A percentile compares a stretch with the other conserved stretches of the same genome.
Evolutionary conservation across 768 basidiomycete species (phyloP).

Genomic region (Serendipita sp.): DNA sequence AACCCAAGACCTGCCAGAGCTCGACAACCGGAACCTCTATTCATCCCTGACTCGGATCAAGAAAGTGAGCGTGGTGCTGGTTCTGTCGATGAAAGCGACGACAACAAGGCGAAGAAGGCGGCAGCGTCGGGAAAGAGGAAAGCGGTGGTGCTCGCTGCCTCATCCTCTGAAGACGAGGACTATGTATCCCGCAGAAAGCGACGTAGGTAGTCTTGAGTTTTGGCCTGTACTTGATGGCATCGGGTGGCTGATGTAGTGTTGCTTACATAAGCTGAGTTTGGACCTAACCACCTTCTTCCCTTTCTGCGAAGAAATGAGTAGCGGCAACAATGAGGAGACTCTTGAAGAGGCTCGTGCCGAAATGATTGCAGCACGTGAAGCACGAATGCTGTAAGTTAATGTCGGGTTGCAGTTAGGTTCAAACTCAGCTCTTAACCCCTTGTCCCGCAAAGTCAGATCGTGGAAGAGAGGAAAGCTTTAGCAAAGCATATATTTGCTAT

Average conservation of each 20-base stretch:
- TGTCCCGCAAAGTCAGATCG: not conserved
- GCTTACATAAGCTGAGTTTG: not conserved
- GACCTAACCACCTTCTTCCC: not conserved
- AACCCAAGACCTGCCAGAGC: not conserved
- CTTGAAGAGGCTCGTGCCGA: not conserved
- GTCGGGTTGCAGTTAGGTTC: not conserved
- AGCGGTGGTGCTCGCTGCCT: not conserved
- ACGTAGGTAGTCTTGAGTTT: not conserved
- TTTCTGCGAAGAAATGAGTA: not conserved
- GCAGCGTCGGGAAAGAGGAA: not conserved
- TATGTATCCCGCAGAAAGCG: not conserved
- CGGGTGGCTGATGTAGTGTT: no score
- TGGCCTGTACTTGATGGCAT: not conserved
- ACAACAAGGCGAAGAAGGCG: not conserved
- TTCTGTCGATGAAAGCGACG: not conserved
- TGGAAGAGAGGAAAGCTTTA: not conserved
- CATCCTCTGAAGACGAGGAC: not conserved
- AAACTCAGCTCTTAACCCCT: conserved; percentile 1
- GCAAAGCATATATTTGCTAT: not conserved
- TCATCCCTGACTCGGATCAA: not conserved
- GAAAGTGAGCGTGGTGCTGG: not conserved
- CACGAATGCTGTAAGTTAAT: not conserved
- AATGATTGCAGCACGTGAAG: not conserved
- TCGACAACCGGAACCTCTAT: not conserved
- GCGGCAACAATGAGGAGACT: not conserved